phyloP scores from a whole-genome alignment of 345 rosid genomes.

The Salix dunnii region DNA sequence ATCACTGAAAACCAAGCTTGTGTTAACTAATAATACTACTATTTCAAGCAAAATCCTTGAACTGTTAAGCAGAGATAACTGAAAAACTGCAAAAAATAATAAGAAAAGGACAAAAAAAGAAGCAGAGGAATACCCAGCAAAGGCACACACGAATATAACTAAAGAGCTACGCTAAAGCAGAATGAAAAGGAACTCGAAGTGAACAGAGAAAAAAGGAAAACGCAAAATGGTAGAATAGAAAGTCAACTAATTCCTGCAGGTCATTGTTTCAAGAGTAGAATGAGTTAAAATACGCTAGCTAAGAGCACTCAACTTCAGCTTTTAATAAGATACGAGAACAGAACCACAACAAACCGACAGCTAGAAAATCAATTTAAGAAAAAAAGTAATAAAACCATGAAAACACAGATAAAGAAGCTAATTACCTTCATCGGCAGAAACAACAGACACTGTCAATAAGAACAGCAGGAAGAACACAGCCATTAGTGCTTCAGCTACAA shows the following conservation, averaged over 20 bases:
- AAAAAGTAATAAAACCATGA: neutral
- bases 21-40: neutral
- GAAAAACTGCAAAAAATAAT: neutral
- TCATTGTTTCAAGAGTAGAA: neutral
- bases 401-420: constrained; percentile 12
- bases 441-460: constrained; percentile 26
- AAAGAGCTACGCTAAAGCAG: neutral
- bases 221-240: neutral
- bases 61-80: neutral
- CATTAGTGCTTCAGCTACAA: constrained; percentile 20
- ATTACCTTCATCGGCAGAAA: constrained; percentile 45
- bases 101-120: neutral
- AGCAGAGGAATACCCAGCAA: neutral
- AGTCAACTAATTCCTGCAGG: neutral
- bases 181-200: neutral
- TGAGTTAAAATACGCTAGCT: neutral
- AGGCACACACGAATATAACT: neutral
- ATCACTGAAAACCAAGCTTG: constrained; percentile 1
- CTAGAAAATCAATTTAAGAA: neutral
- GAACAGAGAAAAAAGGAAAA: neutral
- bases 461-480: constrained; percentile 30
- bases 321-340: neutral
- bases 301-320: neutral
- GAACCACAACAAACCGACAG: constrained; percentile 1
- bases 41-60: neutral